phyloP scores from a whole-genome alignment of 2,329 filamentous ascomycete species.

The Falciphora oryzae region DNA sequence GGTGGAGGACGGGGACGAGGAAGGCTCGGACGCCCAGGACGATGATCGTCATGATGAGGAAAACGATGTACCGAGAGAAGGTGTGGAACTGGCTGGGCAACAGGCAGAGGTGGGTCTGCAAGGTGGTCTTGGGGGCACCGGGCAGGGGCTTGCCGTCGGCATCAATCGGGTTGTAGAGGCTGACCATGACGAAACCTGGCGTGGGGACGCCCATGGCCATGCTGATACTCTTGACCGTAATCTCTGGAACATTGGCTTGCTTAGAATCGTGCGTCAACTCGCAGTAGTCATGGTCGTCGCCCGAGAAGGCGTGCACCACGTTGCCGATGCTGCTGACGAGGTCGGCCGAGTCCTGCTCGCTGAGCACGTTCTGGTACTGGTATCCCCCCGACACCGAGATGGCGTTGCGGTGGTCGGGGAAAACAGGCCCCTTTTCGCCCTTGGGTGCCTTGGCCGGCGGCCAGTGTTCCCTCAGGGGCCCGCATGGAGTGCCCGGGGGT shows the following conservation, averaged over 20 bases:
- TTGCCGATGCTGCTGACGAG: conserved; percentile 75
- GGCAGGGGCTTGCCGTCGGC: conserved; percentile 42
- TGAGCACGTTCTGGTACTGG: conserved; percentile 95
- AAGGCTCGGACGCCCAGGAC: conserved; percentile 48
- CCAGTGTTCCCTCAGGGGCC: conserved; percentile 77
- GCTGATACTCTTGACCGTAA: conserved; percentile 90
- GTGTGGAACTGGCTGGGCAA: conserved; percentile 82
- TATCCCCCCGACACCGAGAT: conserved; percentile 76
- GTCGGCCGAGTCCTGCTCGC: conserved; percentile 65
- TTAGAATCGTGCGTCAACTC: conserved; percentile 73
- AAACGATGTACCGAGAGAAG: conserved; percentile 69
- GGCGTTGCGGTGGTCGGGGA: conserved; percentile 67
- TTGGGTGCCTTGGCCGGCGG: conserved; percentile 61
- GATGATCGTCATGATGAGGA: conserved; percentile 50
- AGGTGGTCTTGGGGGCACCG: conserved; percentile 45
- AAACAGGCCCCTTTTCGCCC: conserved; percentile 46
- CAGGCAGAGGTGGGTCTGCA: conserved; percentile 87
- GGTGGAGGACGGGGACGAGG: conserved; percentile 48
- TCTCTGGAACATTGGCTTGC: conserved; percentile 64
- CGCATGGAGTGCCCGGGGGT: conserved; percentile 76
- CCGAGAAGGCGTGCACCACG: conserved; percentile 81
- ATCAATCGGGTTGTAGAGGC: conserved; percentile 87
- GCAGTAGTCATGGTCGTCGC: conserved; percentile 98
- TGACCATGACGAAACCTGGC: conserved; percentile 83
- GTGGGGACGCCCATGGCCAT: conserved; percentile 94